Base-by-base conservation (phyloP, 2,329 filamentous ascomycete genomes). In the Aspergillus sp. region DNA sequence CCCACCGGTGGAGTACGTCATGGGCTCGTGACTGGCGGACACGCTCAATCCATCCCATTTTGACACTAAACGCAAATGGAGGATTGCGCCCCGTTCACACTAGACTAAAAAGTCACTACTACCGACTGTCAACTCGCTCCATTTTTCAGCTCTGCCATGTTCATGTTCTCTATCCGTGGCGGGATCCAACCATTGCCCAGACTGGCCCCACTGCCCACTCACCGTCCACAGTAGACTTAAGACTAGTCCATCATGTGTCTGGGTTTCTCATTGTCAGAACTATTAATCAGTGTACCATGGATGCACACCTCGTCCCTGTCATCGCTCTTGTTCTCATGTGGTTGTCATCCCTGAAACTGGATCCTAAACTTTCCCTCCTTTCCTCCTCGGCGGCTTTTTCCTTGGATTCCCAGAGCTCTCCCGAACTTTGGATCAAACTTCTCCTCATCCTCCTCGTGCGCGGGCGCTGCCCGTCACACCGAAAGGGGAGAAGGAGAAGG, bases 311-410 rank as follows among this genome's bases (percentile, higher is more conserved):
- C 36, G 47, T 53, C 58, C 57, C 62, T 64, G 62, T 64, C 60
- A 62, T 36, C 54, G 25, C 54, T 58, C 56, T 50, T 41, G 50
- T 13, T 30, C 51, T 62, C 62, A 58, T 62, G 59, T 62, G 62
- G 60, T 57, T 58, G 47, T 62, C 47, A 55, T 32, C 54, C 58
- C 49, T 60, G 55, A 60, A 58, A 60, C 54, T 64, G 60, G 60
- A 57, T 8, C 61, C 41, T 49, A 60, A 54, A 53, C 38, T 59
- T 59, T 59, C n/a, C 38, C 21, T 47, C 27, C 11, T 36, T 36
- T 36, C 5, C 4, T 13, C 11, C 11, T 36, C 32, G 32, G 32
- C 11, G 32, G 32, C 32, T 36, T 36, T 36, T 36, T 36, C 4
- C 11, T 11, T 13, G 32, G 11, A 36, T 5, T 63, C 51, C 57